Evolutionary conservation across 306 rosid species (phyloP).

Genomic region (Trichosanthes truncata): DNA sequence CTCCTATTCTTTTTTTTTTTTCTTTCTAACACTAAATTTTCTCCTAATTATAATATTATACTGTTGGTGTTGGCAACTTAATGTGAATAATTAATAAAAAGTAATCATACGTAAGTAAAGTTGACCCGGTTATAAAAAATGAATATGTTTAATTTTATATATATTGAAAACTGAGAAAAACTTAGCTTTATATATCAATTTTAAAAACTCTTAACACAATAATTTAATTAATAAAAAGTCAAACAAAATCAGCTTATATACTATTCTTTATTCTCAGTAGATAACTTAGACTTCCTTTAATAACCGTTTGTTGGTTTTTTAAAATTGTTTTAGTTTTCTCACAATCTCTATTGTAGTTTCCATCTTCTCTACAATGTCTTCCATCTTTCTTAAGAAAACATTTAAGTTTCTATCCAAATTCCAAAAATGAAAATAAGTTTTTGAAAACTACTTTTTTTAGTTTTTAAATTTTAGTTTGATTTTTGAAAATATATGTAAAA

Average conservation of each 20-base stretch:
- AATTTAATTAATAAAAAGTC: background rate
- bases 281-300: no score
- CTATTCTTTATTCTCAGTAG: background rate
- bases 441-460: no score
- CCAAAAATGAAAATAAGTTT: no score
- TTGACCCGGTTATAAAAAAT: background rate
- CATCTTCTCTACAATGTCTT: no score
- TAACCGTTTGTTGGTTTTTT: no score
- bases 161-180: background rate
- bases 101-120: background rate
- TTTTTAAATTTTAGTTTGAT: no score
- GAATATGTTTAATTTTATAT: background rate
- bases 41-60: background rate
- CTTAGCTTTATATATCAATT: background rate
- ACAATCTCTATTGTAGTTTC: no score
- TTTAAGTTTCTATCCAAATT: no score
- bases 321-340: no score
- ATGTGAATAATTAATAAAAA: background rate
- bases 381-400: no score
- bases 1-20: background rate
- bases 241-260: background rate
- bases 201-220: background rate
- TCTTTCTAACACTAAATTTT: background rate
- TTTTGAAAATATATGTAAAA: no score
- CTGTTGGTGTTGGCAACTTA: background rate